Evolutionary conservation across 1,284 basidiomycete genomes (phyloP), one percentile per base, ranked within the genome.

Genomic region (Paramarasmius palmivorus): DNA sequence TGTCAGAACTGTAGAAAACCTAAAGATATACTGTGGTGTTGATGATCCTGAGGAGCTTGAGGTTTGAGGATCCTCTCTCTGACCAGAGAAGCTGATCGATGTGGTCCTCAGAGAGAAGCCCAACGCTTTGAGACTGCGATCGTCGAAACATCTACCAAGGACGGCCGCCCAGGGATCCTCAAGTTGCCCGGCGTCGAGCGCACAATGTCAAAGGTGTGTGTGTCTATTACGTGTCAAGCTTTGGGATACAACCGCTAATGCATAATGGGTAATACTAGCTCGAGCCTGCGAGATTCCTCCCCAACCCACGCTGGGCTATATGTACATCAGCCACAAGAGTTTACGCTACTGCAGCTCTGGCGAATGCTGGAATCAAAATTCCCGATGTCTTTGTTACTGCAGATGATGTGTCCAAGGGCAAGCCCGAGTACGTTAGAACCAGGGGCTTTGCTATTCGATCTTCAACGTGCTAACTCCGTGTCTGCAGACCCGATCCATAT

Each of bases 401-500:
- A 14, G 87, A 94, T 64, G 87, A 94, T 61, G 92, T 94, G 2
- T 65, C 67, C 19, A 71, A 83, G 55, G 93, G 93, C 35, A 95
- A 95, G 72, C 93, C 93, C 38, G 76, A 81, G 84, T 86, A 64
- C 63, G 77, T 64, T 38, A n/a, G 45, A 15, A 17, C n/a, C 29
- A 12, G 44, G 44, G 50, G 20, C n/a, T n/a, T n/a, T n/a, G n/a
- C n/a, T 29, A 42, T 47, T 4, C n/a, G 8, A 59, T 61, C 51
- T 35, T 44, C 34, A 17, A 25, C 23, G 55, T 59, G 49, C 34
- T 58, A 57, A 46, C 41, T 70, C 50, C 63, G 79, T 56, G 56
- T 67, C 49, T 22, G 37, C 68, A 78, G 90, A 71, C 92, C 93
- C 7, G 93, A 94, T 64, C 93, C 93, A 5, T 96, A 94, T 72